Percentiles rank a stretch among this genome's conserved stretches.
Evolutionary conservation across 371 early-diverging fungal species (phyloP).

Genomic region (Saksenaea vasiformis): DNA sequence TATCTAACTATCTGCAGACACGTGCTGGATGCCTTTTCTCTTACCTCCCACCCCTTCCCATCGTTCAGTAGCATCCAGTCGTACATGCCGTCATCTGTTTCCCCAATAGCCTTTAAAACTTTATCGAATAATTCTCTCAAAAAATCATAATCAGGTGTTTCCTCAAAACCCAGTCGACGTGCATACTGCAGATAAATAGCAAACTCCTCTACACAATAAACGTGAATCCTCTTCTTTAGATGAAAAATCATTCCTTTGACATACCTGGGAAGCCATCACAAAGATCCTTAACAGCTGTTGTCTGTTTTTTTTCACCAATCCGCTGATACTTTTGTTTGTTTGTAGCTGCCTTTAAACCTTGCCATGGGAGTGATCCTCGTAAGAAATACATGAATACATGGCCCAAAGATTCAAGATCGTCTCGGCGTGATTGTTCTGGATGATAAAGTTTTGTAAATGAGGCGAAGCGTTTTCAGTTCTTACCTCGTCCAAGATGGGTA

Average conservation of each 20-base stretch:
- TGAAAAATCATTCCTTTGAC: neutral
- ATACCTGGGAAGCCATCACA: constrained; percentile 79
- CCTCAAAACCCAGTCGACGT: constrained; percentile 92
- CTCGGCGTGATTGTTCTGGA: constrained; percentile 90
- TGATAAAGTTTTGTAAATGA: neutral
- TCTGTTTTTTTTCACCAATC: constrained; percentile 91
- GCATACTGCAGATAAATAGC: constrained; percentile 90
- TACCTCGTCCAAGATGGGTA: constrained; percentile 87
- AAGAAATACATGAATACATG: constrained; percentile 96
- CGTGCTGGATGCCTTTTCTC: neutral
- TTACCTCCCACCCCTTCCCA: constrained; percentile 68
- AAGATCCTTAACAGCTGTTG: constrained; percentile 75
- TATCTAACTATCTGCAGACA: neutral
- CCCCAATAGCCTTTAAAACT: constrained; percentile 70
- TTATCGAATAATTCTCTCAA: constrained; percentile 86
- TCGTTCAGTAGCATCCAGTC: constrained; percentile 89
- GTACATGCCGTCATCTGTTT: constrained; percentile 85
- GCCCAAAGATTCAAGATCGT: constrained; percentile 95
- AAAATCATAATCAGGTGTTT: constrained; percentile 94
- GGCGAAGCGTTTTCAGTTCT: neutral
- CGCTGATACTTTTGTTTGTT: constrained; percentile 95
- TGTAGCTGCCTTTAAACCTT: constrained; percentile 89
- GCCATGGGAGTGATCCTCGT: constrained; percentile 94
- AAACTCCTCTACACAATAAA: constrained; percentile 75
- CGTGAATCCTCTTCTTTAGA: neutral